Evolutionary conservation across 345 rosid genomes (phyloP).

Genomic region (Eucalyptus erythrocorys): DNA sequence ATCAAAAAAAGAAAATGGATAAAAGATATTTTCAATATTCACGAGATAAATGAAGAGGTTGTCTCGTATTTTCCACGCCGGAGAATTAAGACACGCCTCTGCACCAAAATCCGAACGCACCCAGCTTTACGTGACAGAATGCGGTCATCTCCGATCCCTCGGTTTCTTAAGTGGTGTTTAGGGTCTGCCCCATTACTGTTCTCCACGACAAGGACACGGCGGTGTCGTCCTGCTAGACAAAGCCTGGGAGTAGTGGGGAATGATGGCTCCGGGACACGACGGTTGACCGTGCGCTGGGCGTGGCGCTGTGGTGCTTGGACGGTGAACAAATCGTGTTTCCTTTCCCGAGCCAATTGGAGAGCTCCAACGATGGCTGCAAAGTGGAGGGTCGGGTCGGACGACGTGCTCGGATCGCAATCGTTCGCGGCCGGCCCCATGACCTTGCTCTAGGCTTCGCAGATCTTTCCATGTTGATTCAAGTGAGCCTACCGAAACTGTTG

Average conservation of each 20-base stretch:
- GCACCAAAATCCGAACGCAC: neutral
- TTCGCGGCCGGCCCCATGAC: neutral
- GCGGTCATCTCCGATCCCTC: neutral
- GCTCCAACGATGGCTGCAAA: neutral
- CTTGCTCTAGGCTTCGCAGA: neutral
- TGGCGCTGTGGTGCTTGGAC: neutral
- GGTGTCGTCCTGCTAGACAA: neutral
- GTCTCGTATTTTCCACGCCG: fast-evolving
- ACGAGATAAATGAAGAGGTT: fast-evolving
- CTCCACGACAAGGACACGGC: neutral
- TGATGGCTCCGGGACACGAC: neutral
- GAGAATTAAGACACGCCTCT: neutral
- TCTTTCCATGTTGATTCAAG: neutral
- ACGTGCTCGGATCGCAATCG: neutral
- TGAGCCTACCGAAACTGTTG: neutral
- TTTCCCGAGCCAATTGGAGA: neutral
- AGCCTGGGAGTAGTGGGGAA: neutral
- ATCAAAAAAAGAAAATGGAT: no score
- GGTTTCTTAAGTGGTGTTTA: neutral
- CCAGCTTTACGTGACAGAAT: neutral
- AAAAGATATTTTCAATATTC: no score
- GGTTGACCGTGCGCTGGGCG: neutral
- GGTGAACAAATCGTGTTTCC: neutral
- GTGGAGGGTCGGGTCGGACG: neutral
- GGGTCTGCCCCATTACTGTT: neutral